Percentiles rank a stretch among this genome's conserved stretches.
Evolutionary conservation across 176 grass and related monocot species (phyloP).

Genomic region (Oryza brachyantha): DNA sequence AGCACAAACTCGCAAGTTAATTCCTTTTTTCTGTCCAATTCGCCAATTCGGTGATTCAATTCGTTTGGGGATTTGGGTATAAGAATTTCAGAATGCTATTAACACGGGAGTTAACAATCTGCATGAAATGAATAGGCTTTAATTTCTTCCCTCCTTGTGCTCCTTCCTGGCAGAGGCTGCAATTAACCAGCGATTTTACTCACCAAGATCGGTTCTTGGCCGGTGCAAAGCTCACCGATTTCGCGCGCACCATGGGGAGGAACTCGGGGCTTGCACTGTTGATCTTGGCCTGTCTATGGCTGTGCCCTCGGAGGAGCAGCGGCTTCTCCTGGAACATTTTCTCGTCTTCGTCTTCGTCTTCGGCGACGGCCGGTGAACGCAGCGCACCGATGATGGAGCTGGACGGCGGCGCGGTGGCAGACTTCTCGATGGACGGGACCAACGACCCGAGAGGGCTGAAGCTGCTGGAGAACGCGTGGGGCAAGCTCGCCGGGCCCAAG

Average conservation of each 20-base stretch:
- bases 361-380: neutral
- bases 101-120: neutral
- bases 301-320: neutral
- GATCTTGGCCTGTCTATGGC: constrained; percentile 18
- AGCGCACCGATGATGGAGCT: constrained; percentile 25
- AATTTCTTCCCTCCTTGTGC: constrained; percentile 7
- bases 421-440: constrained; percentile 50
- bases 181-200: constrained; percentile 7
- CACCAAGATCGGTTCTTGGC: neutral
- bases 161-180: constrained; percentile 22
- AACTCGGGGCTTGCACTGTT: neutral
- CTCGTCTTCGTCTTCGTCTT: constrained; percentile 8
- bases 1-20: neutral
- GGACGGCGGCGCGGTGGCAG: constrained; percentile 20
- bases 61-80: neutral
- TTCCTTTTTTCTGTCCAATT: neutral
- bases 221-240: neutral
- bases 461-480: constrained; percentile 75
- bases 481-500: constrained; percentile 42
- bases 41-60: constrained; percentile 1
- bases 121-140: neutral
- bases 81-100: constrained; percentile 3
- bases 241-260: constrained; percentile 22
- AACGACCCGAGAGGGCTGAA: constrained; percentile 42
- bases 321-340: constrained; percentile 44